Percentiles rank a stretch among this genome's conserved stretches.
Evolutionary conservation across 108 stramenopile species (phyloP).

Genomic region (Schizochytrium sp.): DNA sequence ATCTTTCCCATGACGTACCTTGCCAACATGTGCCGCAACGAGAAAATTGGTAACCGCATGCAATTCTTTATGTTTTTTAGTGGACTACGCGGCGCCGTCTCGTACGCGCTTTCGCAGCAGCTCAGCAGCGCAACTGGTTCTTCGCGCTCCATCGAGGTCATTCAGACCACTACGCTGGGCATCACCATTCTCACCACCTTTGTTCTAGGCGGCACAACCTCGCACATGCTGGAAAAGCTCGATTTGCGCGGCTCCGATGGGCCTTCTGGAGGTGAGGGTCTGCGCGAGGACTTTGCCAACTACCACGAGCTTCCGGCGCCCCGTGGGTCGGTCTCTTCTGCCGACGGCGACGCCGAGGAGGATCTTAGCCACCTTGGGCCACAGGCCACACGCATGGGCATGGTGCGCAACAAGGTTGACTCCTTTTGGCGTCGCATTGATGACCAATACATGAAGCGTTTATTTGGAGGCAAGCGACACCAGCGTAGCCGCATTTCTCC

Average conservation of each 20-base stretch:
- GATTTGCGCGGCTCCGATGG: constrained; percentile 59
- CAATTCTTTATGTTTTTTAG: constrained; percentile 91
- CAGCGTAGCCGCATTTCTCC: not conserved
- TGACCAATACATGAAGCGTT: constrained; percentile 40
- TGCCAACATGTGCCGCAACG: constrained; percentile 68
- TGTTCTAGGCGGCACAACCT: constrained; percentile 88
- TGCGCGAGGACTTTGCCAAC: constrained; percentile 12
- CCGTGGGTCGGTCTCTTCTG: not conserved
- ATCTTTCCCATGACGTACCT: constrained; percentile 78
- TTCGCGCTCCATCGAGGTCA: not conserved
- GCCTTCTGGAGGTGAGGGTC: not conserved
- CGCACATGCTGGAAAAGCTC: constrained; percentile 63
- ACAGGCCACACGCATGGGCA: not conserved
- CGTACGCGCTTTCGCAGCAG: constrained; percentile 79
- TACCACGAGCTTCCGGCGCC: not conserved
- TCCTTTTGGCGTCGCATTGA: constrained; percentile 20
- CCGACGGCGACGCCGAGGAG: not conserved
- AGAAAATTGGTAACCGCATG: constrained; percentile 62
- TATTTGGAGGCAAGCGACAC: constrained; percentile 41
- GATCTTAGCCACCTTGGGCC: not conserved
- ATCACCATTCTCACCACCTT: constrained; percentile 92
- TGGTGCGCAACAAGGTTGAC: not conserved
- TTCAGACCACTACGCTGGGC: constrained; percentile 71
- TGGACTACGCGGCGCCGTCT: constrained; percentile 86
- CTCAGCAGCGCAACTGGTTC: constrained; percentile 71